These are phyloP conservation scores for Dothideomycetidae sp. DNA, from an alignment of 2,329 filamentous ascomycete species.

Conservation along the genomic window DNA sequence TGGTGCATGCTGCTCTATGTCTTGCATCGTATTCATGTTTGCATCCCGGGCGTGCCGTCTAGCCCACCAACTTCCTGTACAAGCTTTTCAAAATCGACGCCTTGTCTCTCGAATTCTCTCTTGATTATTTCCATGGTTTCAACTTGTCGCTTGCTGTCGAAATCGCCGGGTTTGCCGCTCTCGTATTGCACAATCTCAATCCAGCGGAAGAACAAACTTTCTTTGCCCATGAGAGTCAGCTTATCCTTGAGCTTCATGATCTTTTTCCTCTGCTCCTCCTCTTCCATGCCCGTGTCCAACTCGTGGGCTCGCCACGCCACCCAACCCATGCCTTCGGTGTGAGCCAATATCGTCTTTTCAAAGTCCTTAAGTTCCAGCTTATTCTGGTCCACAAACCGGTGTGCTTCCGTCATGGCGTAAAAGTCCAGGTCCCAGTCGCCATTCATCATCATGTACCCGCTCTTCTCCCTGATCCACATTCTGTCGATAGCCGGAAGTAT, in stretches of 20 bases:
- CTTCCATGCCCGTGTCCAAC: conserved; percentile 25
- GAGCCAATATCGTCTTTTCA: conserved; percentile 53
- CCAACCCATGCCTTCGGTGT: conserved; percentile 52
- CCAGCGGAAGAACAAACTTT: conserved; percentile 82
- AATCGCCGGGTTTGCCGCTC: conserved; percentile 62
- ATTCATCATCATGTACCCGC: conserved; percentile 76
- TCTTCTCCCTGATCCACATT: conserved; percentile 57
- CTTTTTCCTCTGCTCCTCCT: conserved; percentile 54
- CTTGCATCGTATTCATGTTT: conserved; percentile 1
- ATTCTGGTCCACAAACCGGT: conserved; percentile 52
- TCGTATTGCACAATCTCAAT: conserved; percentile 87
- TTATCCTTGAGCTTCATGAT: conserved; percentile 69
- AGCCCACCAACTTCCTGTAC: conserved; percentile 57
- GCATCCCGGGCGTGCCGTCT: conserved; percentile 40
- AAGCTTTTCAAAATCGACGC: conserved; percentile 69
- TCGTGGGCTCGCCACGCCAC: conserved; percentile 34
- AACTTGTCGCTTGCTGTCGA: conserved; percentile 59
- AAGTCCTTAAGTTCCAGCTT: conserved; percentile 50
- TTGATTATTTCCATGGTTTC: conserved; percentile 60
- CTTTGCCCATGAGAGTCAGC: conserved; percentile 63
- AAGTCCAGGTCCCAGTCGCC: conserved; percentile 81
- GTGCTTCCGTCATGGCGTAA: conserved; percentile 60
- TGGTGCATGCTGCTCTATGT: neutral
- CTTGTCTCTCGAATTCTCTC: conserved; percentile 57
- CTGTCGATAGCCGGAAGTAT: conserved; percentile 56